Base-by-base conservation (phyloP, 306 rosid species). In the Rosa multiflora region DNA sequence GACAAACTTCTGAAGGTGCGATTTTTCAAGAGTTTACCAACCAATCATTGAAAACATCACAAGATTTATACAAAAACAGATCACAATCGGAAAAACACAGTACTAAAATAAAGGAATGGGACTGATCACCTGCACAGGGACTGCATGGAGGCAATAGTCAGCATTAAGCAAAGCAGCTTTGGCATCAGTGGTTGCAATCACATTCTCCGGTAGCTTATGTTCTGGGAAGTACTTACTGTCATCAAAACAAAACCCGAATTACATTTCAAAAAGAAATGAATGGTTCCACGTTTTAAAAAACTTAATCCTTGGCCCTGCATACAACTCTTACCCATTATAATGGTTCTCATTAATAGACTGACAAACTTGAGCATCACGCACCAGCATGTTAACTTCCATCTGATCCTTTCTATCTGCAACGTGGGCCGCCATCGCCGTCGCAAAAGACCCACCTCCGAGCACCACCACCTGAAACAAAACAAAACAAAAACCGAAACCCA, bases 371-470 rank as follows among this genome's bases (percentile, higher is more conserved):
- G 93, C 88, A 76, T 94, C 98, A 70, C 98, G 89, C 74, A 92
- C 87, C 18, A 94, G 91, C 95, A 94, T 91, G 69, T 74, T 73
- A 40, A 94, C 98, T 85, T 94, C 94, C 89, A 94, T 76, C 70
- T 92, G 82, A 48, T 91, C 80, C 87, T 92, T 94, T 72, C 91
- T 88, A 77, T 84, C 78, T 26, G 98, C 98, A 66, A 94, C 88
- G 87, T 94, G 97, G 44, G 97, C 93, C 79, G 97, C 97, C 97
- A 94, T 92, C 51, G 98, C 98, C 20, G 97, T 92, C 76, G 97
- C 98, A 87, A 94, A 94, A 20, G 97, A 94, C 20, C 98, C 98
- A 76, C 97, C 97, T 72, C 98, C 98, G 72, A 94, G 98, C 85
- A 94, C 94, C 63, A 91, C 97, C 71, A 94, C 93, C 96, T 94